Base-by-base conservation (phyloP, 2,329 filamentous ascomycete species). In the Sarocladiaceae sp. region DNA sequence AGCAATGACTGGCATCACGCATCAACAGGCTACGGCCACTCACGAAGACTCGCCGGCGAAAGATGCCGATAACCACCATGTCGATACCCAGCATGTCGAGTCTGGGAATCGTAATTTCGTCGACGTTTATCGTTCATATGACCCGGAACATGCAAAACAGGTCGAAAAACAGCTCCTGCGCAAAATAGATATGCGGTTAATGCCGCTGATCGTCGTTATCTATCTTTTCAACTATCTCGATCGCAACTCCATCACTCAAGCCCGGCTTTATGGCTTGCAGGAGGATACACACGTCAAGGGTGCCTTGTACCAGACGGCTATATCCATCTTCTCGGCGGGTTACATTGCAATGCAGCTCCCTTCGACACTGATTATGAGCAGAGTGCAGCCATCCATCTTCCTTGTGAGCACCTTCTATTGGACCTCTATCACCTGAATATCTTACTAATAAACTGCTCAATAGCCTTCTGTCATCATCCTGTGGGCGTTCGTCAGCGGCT, bases 191-290 rank as follows among this genome's bases (percentile, higher is more conserved):
- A 45, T 53, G 43, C 56, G 53, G 2, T 43, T 58, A 4, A 35
- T 58, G 42, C 55, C 55, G 1, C 49, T 53, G n/a, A 44, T 55
- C 3, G 55, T 49, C 51, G 15, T 43, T 15, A 45, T 43, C 33
- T 46, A 46, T 6, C 40, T 15, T n/a, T 35, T 39, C 34, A 44
- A 34, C 35, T 49, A 51, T 33, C 45, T 51, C 16, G 51, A 50
- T 42, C 65, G 66, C 62, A 48, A 49, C 4, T 50, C 51, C 27
- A 52, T 53, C 41, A 47, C 48, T 2, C 50, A 51, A 39, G 50
- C 50, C 9, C 45, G 48, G 15, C 21, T 84, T 7, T 69, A 80
- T 46, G 73, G 75, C 1, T 66, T 85, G 10, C 74, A 82, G 52
- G 52, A 63, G 2, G 74, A 80, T 52, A 57, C 82, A 3, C 57